phyloP scores from a whole-genome alignment of 2,329 filamentous ascomycete genomes.

The Alternaria burnsii region DNA sequence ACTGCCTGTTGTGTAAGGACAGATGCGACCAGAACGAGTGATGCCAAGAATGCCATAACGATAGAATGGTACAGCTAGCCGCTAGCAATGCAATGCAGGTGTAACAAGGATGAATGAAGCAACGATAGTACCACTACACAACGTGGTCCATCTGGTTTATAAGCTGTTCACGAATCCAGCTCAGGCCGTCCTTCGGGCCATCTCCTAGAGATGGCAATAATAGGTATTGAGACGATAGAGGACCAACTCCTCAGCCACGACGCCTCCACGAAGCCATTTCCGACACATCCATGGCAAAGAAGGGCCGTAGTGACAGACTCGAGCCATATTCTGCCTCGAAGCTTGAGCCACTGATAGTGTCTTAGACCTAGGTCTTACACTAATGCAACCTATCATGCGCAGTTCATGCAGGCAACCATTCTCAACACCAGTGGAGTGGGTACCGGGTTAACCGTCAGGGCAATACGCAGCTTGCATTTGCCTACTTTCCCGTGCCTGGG shows the following conservation, averaged over 20 bases:
- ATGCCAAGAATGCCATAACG: constrained; percentile 3
- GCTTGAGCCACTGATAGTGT: background rate
- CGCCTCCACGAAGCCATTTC: background rate
- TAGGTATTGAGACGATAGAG: background rate
- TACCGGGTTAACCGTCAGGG: background rate
- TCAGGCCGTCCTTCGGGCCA: background rate
- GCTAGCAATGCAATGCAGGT: background rate
- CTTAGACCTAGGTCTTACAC: background rate
- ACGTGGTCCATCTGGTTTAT: background rate
- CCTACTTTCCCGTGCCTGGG: background rate
- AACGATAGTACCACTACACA: background rate
- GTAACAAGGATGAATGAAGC: background rate
- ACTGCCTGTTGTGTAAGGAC: background rate
- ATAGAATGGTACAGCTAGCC: background rate
- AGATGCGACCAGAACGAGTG: background rate
- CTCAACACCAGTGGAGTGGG: background rate
- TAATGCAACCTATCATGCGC: background rate
- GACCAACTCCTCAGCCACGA: background rate
- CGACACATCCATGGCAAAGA: background rate
- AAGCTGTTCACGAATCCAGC: background rate
- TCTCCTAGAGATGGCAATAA: background rate
- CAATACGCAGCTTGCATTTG: background rate
- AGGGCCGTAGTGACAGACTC: background rate
- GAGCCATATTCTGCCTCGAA: background rate
- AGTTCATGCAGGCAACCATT: background rate